phyloP scores from a whole-genome alignment of 768 basidiomycete species.

The Termitomyces eurrhizus region DNA sequence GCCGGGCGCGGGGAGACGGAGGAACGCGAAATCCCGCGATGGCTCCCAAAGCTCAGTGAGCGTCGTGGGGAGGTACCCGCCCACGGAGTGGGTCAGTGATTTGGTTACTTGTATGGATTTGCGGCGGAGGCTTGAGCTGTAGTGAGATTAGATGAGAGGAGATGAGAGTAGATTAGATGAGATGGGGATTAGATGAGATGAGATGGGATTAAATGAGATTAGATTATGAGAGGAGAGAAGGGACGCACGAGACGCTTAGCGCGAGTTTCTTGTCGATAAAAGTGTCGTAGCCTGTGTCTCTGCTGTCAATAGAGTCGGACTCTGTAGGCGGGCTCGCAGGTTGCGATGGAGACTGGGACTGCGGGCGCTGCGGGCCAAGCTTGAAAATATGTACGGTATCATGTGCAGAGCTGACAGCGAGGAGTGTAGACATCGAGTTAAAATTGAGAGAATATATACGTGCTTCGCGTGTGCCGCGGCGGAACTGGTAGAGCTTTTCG shows the following conservation, averaged over 20 bases:
- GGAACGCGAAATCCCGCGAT: conserved; percentile 86
- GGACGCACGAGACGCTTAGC: conserved; percentile 49
- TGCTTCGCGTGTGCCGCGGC: conserved; percentile 84
- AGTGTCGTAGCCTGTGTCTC: conserved; percentile 82
- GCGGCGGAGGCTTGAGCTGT: conserved; percentile 52
- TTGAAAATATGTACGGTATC: conserved; percentile 98
- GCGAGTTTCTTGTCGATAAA: conserved; percentile 72
- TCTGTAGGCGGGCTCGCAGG: conserved; percentile 22
- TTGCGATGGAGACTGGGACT: background rate
- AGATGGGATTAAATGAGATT: background rate
- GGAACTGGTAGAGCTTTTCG: conserved; percentile 93
- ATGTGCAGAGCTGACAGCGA: conserved; percentile 88
- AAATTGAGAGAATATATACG: conserved; percentile 80
- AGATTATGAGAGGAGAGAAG: background rate
- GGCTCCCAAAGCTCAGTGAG: conserved; percentile 98
- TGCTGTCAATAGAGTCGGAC: conserved; percentile 27
- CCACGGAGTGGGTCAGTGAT: conserved; percentile 70
- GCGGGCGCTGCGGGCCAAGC: conserved; percentile 38
- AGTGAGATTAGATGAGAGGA: background rate
- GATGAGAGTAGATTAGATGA: background rate
- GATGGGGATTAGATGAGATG: background rate
- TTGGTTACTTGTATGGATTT: conserved; percentile 76
- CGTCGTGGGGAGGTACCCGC: conserved; percentile 83
- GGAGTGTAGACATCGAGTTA: conserved; percentile 75
- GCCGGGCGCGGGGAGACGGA: conserved; percentile 76